Percentiles rank a stretch among this genome's conserved stretches.
Conservation (phyloP, 164 flowering plant species). For the Saururus chinensis region DNA sequence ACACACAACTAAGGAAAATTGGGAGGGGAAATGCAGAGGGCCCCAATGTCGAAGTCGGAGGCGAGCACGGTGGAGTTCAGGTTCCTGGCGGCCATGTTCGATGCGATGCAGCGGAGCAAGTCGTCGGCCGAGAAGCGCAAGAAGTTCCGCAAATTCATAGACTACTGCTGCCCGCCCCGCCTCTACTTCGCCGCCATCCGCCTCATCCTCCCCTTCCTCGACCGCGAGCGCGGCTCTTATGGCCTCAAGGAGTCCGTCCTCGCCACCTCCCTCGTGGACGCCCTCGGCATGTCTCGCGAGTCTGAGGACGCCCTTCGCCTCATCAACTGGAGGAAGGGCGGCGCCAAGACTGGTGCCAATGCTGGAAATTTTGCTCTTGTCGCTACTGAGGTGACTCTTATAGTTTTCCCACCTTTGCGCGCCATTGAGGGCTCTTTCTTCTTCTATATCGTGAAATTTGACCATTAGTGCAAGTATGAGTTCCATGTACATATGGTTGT, state of each 20-base stretch:
- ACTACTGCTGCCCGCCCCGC: constrained; percentile 44
- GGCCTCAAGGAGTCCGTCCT: constrained; percentile 85
- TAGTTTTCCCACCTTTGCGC: too few species aligned
- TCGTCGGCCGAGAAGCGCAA: constrained; percentile 56
- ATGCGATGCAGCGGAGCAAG: constrained; percentile 60
- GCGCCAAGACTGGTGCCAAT: constrained; percentile 53
- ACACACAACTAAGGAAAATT: too few species aligned
- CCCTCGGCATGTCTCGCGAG: constrained; percentile 74
- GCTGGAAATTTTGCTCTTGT: constrained; percentile 79
- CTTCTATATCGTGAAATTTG: too few species aligned
- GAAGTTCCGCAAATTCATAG: constrained; percentile 79
- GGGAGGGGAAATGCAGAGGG: not conserved
- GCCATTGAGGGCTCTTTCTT: too few species aligned
- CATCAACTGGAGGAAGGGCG: constrained; percentile 88
- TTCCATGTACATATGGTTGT: not conserved
- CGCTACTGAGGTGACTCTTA: constrained; percentile 49
- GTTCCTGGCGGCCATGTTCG: constrained; percentile 65
- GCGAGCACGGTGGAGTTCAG: constrained; percentile 31
- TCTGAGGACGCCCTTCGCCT: constrained; percentile 72
- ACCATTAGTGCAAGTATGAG: too few species aligned
- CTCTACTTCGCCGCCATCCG: constrained; percentile 68
- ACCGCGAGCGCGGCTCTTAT: constrained; percentile 78
- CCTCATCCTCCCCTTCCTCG: constrained; percentile 66
- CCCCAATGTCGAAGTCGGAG: constrained; percentile 1
- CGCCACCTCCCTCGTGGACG: constrained; percentile 70